These are phyloP conservation scores for Quercus agrifolia DNA, from an alignment of 306 rosid species.

Conservation along the genomic window DNA sequence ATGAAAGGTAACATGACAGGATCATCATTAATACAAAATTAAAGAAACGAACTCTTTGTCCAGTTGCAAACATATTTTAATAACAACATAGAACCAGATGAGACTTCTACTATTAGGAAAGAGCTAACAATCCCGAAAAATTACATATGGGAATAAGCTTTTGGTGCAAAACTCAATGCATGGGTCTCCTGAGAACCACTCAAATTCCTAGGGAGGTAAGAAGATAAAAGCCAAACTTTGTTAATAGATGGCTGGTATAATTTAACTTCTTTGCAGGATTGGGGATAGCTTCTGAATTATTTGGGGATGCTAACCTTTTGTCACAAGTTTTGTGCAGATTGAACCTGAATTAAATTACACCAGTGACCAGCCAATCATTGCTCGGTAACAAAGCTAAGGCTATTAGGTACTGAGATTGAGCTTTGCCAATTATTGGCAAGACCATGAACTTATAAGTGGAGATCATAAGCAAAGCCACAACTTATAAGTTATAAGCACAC, in stretches of 20 bases:
- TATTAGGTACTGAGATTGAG: too few relatives aligned
- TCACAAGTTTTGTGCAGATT: background rate
- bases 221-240: background rate
- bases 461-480: too few relatives aligned
- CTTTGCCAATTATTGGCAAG: too few relatives aligned
- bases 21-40: background rate
- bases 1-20: constrained; percentile 16
- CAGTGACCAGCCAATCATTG: too few relatives aligned
- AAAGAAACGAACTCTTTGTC: constrained; percentile 5
- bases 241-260: background rate
- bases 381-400: too few relatives aligned
- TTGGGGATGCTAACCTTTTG: background rate
- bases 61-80: background rate
- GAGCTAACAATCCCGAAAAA: background rate
- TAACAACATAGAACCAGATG: constrained; percentile 5
- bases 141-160: background rate
- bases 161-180: background rate
- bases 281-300: background rate
- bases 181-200: background rate
- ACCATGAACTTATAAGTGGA: too few relatives aligned
- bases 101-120: background rate
- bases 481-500: too few relatives aligned
- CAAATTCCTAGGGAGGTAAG: background rate
- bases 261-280: background rate
- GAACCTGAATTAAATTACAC: too few relatives aligned